Base-by-base conservation (phyloP, 129 eudicot genomes). In the Apium graveolens region DNA sequence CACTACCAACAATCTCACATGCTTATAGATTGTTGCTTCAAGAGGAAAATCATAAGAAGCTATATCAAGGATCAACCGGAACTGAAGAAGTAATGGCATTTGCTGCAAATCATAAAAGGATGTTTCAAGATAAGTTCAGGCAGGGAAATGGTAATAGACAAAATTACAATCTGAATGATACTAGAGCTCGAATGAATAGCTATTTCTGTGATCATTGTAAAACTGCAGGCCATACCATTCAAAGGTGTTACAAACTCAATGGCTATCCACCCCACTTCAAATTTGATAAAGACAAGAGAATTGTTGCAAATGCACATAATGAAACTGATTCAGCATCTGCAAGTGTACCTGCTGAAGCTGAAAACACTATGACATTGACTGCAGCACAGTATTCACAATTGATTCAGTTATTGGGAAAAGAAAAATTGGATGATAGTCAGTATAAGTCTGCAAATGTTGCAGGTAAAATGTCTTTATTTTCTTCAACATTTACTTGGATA, bases 111-210 rank as follows among this genome's bases (percentile, higher is more conserved):
- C 5, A 5, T 11, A 14, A 16, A 3, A 16, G 5, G 3, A 14
- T 0, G 11, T 45, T 49, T 49, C 24, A 20, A 0, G n/a, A 49
- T n/a, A 49, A 0, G 5, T 16, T 18, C 5, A 18, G 5, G 8
- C 21, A 17, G 13, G 3, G 17, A 17, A n/a, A n/a, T n/a, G 7
- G 1, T 5, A 49, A 5, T 0, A 17, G 3, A 12, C 17, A 45
- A 45, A 1, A 12, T 11, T 46, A 1, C 1, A 6, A 1, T 49
- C 7, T 5, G 0, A 1, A 4, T 4, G 24, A 17, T 1, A 49
- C 0, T 0, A 18, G 7, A 5, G 0, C 5, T 38, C 5, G n/a
- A 6, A 0, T 5, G 5, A 49, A 49, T 1, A 6, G 0, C 9
- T 53, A 53, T 1, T 53, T 53, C 10, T 53, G 63, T 24, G 63